Base-by-base conservation (phyloP, 2,329 filamentous ascomycete genomes). In the Orbilia quercus region DNA sequence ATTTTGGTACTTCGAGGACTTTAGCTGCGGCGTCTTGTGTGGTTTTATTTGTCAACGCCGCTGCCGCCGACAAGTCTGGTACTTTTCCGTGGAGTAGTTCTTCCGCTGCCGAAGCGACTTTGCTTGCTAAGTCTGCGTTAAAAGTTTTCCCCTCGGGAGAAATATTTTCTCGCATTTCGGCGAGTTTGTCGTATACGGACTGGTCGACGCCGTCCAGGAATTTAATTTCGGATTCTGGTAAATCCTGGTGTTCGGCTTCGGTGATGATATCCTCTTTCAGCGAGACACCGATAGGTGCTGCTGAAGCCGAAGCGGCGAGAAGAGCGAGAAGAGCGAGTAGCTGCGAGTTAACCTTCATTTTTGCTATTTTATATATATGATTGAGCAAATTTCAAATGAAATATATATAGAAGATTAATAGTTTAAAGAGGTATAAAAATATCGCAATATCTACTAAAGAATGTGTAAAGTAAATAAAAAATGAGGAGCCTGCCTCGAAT, bases 401-500 rank as follows among this genome's bases (percentile, higher is more conserved):
- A 31, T 14, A 51, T 14, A 5, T 3, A 34, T 18, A 4, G n/a
- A 20, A 20, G 5, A 9, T 45, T 2, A 20, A 14, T 42, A 45
- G n/a, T n/a, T n/a, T n/a, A n/a, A n/a, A 45, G 42, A 20, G 20
- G 5, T 20, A 20, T n/a, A 12, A 16, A 16, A 20, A 45, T 45
- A 7, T 7, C 6, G 18, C 7, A n/a, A n/a, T n/a, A 45, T 20
- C 42, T 7, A 45, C 18, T 7, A 22, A 22, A 11, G n/a, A 45
- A 22, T 45, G 42, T 7, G 16, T 44, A n/a, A 38, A n/a, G 9
- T 7, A 12, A 14, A 20, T 22, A 38, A 40, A 40, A 54, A 51
- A 42, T 23, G 50, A 54, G 50, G 50, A 40, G 31, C 50, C 50
- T 38, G 50, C 50, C 50, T 54, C 50, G 11, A 40, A 23, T 38